Percentiles rank a stretch among this genome's conserved stretches.
These are phyloP conservation scores for Paramecium octaurelia DNA, from an alignment of 73 alveolate species.

Conservation along the genomic window DNA sequence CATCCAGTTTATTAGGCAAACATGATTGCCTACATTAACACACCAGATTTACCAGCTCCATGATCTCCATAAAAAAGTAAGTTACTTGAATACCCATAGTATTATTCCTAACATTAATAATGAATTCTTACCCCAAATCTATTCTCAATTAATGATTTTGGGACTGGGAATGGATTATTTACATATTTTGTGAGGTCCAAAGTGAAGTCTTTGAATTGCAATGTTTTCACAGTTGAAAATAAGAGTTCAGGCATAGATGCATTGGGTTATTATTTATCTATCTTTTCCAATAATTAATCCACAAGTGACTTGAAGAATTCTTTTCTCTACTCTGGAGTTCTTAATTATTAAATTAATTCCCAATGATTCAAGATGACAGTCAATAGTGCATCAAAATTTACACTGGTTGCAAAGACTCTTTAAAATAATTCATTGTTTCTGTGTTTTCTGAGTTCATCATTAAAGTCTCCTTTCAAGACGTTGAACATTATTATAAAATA, in stretches of 20 bases:
- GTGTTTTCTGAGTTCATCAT: not conserved
- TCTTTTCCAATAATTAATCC: not conserved
- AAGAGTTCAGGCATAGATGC: conserved; percentile 5
- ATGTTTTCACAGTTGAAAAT: not conserved
- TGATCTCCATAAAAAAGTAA: conserved; percentile 57
- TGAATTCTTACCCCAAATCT: not conserved
- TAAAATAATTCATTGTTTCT: conserved; percentile 4
- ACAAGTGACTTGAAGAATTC: conserved; percentile 7
- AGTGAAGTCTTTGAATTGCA: not conserved
- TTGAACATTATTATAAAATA: not conserved
- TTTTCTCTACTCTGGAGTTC: not conserved
- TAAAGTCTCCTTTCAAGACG: conserved; percentile 29
- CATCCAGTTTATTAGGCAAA: conserved; percentile 83
- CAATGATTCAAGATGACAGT: not conserved
- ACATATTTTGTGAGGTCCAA: not conserved
- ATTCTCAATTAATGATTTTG: not conserved
- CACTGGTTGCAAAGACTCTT: conserved; percentile 31
- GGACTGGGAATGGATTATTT: not conserved
- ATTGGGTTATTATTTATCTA: not conserved
- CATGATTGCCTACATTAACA: conserved; percentile 66
- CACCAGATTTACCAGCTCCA: conserved; percentile 67
- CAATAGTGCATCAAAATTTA: not conserved
- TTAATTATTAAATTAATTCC: not conserved
- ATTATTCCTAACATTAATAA: not conserved
- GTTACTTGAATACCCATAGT: conserved; percentile 27